phyloP scores from a whole-genome alignment of 306 rosid species.

The Pterocarpus santalinus region DNA sequence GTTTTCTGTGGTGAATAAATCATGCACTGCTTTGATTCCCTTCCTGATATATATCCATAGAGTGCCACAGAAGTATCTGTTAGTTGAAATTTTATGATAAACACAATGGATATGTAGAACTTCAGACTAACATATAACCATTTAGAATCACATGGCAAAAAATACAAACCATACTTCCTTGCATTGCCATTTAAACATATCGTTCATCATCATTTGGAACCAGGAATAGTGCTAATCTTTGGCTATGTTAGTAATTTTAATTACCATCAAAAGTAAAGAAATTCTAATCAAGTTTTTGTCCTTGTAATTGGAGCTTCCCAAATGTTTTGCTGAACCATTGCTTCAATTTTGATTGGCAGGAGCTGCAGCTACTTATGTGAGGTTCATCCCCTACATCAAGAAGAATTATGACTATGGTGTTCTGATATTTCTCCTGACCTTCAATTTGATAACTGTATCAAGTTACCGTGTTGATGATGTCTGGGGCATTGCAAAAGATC shows the following conservation, averaged over 20 bases:
- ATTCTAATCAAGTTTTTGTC: too few relatives aligned
- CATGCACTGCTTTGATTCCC: not conserved
- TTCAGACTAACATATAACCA: not conserved
- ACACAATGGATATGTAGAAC: not conserved
- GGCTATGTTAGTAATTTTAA: too few relatives aligned
- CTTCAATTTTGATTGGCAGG: slow-evolving; percentile 61
- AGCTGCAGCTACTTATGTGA: slow-evolving; percentile 76
- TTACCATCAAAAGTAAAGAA: too few relatives aligned
- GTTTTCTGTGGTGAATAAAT: not conserved
- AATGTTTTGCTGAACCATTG: not conserved
- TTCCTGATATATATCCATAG: not conserved
- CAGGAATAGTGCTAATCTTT: too few relatives aligned
- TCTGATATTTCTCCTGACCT: slow-evolving; percentile 85
- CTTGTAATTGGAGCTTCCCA: too few relatives aligned
- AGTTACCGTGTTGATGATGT: slow-evolving; percentile 72
- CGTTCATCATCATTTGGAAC: not conserved
- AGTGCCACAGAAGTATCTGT: not conserved
- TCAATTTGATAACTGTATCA: slow-evolving; percentile 85
- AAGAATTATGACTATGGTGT: slow-evolving; percentile 90
- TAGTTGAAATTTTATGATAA: slow-evolving; percentile 25
- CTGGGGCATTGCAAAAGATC: slow-evolving; percentile 70
- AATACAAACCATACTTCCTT: slow-evolving; percentile 9
- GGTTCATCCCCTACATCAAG: slow-evolving; percentile 87
- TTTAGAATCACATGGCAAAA: slow-evolving; percentile 7
- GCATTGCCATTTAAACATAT: not conserved